Conservation (phyloP, 495 filamentous ascomycete genomes). For the Evansstolkia leycettana region DNA sequence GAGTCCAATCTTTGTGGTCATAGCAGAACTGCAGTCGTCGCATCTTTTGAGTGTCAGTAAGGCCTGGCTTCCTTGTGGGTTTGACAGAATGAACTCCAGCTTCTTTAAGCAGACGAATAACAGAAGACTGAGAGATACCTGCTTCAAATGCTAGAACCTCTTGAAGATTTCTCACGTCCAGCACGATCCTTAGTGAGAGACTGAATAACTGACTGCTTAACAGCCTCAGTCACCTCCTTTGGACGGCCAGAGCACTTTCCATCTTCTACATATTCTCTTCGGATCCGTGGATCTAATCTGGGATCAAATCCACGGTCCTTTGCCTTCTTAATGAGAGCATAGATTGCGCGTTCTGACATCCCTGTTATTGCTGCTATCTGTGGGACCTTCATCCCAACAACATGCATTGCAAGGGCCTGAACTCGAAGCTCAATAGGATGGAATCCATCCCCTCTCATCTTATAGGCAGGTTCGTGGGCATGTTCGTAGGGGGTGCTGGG, state of each 20-base stretch:
- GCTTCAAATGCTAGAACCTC: too few relatives aligned
- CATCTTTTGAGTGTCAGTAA: too few relatives aligned
- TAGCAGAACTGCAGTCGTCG: too few relatives aligned
- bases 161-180: too few relatives aligned
- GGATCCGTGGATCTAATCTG: neutral
- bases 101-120: too few relatives aligned
- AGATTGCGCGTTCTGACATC: neutral
- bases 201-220: too few relatives aligned
- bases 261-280: slow-evolving; percentile 2
- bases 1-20: too few relatives aligned
- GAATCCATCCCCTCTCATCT: neutral
- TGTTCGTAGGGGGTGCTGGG: neutral
- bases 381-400: neutral
- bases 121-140: too few relatives aligned
- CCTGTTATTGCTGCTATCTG: neutral
- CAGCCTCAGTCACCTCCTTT: neutral
- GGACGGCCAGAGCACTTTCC: slow-evolving; percentile 1
- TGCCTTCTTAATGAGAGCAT: neutral
- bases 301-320: neutral
- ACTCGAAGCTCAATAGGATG: slow-evolving; percentile 1
- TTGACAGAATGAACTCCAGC: too few relatives aligned
- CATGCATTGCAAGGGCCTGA: neutral
- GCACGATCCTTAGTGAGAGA: too few relatives aligned
- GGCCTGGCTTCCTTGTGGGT: too few relatives aligned
- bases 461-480: neutral